phyloP scores from a whole-genome alignment of 2,329 filamentous ascomycete species.

The Epichloe festucae region DNA sequence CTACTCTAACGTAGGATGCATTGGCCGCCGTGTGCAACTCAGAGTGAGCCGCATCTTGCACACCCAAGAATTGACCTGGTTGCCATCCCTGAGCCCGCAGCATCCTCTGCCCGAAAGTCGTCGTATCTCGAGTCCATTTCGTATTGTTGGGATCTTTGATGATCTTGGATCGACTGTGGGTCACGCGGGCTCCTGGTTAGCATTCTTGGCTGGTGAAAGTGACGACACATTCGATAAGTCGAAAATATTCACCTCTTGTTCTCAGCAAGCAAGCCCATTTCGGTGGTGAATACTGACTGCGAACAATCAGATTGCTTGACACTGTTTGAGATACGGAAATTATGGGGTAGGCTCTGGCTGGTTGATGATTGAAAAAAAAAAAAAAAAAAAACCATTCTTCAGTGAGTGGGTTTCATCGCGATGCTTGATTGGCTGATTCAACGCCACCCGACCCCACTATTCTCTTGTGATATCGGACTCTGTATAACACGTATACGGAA shows the following conservation, averaged over 20 bases:
- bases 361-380: not conserved
- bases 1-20: constrained; percentile 71
- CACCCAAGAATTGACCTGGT: constrained; percentile 72
- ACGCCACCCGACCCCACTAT: not conserved
- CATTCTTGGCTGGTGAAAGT: not conserved
- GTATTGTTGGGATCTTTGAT: constrained; percentile 92
- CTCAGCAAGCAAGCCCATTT: constrained; percentile 25
- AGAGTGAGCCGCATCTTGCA: constrained; percentile 60
- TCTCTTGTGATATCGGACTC: no score
- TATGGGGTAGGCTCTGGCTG: not conserved
- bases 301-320: not conserved
- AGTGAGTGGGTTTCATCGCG: not conserved
- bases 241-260: constrained; percentile 17
- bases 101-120: constrained; percentile 79
- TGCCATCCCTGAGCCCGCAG: constrained; percentile 83
- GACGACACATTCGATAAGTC: not conserved
- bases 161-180: constrained; percentile 46
- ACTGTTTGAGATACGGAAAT: not conserved
- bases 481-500: no score
- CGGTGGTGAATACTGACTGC: constrained; percentile 6
- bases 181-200: not conserved
- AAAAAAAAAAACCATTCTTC: not conserved
- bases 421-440: not conserved
- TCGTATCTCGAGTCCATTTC: constrained; percentile 72
- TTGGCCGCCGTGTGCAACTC: constrained; percentile 68